These are phyloP conservation scores for Cytospora piceicola DNA, from an alignment of 2,329 filamentous ascomycete species.

Conservation along the genomic window DNA sequence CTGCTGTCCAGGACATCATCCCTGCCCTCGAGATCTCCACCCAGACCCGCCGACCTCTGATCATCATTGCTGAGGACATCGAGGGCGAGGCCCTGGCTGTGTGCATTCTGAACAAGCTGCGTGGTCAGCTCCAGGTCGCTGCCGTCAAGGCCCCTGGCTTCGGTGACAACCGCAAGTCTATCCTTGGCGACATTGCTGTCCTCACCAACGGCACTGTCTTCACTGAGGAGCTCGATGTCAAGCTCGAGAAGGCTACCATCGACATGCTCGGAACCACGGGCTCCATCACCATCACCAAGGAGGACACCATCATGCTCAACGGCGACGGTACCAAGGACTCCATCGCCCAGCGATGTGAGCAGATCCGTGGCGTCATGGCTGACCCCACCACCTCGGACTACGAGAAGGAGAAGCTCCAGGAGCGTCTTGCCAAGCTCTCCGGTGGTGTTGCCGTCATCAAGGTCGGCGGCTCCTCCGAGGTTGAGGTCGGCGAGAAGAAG, in stretches of 20 bases:
- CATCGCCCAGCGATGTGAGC: conserved; percentile 94
- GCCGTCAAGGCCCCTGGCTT: conserved; percentile 99
- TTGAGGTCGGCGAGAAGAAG: conserved; percentile 99
- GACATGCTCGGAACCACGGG: conserved; percentile 97
- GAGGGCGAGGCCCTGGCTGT: conserved; percentile 98
- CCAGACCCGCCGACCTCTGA: conserved; percentile 88
- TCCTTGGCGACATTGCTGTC: conserved; percentile 93
- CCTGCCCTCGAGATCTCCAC: conserved; percentile 97
- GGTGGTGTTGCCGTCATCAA: conserved; percentile 99
- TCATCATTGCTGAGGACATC: conserved; percentile 99
- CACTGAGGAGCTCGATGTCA: conserved; percentile 96
- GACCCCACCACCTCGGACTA: conserved; percentile 97
- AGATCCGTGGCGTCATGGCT: conserved; percentile 95
- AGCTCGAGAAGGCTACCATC: conserved; percentile 96
- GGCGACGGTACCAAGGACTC: conserved; percentile 93
- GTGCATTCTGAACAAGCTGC: conserved; percentile 99
- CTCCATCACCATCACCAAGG: conserved; percentile 99
- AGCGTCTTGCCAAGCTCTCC: conserved; percentile 98
- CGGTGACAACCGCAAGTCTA: conserved; percentile 99
- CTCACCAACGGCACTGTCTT: conserved; percentile 98
- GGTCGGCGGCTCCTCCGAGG: conserved; percentile 95
- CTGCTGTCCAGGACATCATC: conserved; percentile 97
- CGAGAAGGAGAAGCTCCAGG: conserved; percentile 99
- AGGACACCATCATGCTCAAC: conserved; percentile 98
- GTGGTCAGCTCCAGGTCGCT: conserved; percentile 96